A percentile compares a stretch with the other conserved stretches of the same genome.
Evolutionary conservation across 805 yeast species (phyloP).

Genomic region (Scheffersomyces ergatensis): DNA sequence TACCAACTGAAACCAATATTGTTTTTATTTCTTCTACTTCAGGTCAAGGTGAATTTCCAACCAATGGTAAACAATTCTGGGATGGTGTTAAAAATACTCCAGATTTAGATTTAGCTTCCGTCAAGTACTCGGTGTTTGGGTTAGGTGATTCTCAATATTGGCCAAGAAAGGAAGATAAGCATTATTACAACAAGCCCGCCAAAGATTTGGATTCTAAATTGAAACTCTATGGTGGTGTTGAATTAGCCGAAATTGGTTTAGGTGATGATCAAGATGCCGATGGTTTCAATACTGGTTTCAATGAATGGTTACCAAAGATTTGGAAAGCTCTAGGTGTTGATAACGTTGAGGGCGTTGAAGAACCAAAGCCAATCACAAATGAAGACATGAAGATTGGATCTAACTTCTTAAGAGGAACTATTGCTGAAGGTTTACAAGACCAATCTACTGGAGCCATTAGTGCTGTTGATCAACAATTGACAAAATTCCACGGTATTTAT

Average conservation of each 20-base stretch:
- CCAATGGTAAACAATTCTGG: conserved; percentile 77
- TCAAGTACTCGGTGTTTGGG: conserved; percentile 66
- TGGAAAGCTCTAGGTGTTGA: conserved; percentile 93
- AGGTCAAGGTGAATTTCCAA: conserved; percentile 87
- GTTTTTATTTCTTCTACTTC: conserved; percentile 72
- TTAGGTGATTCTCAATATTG: conserved; percentile 85
- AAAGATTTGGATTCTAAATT: conserved; percentile 68
- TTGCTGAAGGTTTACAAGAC: conserved; percentile 80
- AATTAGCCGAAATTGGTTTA: conserved; percentile 71
- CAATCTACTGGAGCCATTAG: conserved; percentile 85
- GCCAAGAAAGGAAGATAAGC: conserved; percentile 96
- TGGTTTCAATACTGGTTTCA: conserved; percentile 89
- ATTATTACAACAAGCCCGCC: conserved; percentile 90
- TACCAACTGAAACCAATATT: conserved; percentile 67
- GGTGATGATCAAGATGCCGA: conserved; percentile 99
- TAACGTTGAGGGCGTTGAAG: conserved; percentile 74
- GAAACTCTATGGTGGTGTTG: conserved; percentile 68
- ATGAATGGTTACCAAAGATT: conserved; percentile 76
- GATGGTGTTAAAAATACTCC: conserved; percentile 61
- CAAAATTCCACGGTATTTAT: conserved; percentile 96
- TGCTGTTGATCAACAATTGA: conserved; percentile 88
- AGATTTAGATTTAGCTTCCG: conserved; percentile 60
- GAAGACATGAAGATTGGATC: conserved; percentile 93
- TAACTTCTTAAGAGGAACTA: conserved; percentile 87
- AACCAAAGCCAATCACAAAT: conserved; percentile 87